phyloP scores from a whole-genome alignment of 1,284 basidiomycete species.

The Trichosporon sp. region DNA sequence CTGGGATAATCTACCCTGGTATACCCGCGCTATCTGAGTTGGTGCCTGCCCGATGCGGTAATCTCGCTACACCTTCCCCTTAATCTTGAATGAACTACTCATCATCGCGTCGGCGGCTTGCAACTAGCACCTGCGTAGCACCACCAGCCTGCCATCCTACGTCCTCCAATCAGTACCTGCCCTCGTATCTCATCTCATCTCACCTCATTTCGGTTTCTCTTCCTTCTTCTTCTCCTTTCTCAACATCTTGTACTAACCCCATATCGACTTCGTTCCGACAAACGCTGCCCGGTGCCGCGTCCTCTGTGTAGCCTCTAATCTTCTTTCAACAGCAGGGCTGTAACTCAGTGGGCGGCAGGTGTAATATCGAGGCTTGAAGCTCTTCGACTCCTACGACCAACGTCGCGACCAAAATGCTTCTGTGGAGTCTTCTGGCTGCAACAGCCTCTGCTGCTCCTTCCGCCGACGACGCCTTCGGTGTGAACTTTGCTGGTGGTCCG shows the following conservation, averaged over 20 bases:
- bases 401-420: not conserved
- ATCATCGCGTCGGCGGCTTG: not conserved
- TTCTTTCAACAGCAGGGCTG: not conserved
- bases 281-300: not conserved
- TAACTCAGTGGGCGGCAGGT: not conserved
- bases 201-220: not conserved
- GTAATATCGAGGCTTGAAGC: not conserved
- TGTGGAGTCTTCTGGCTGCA: not conserved
- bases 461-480: not conserved
- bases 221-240: not conserved
- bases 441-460: not conserved
- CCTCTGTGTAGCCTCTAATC: not conserved
- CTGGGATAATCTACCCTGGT: not conserved
- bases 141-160: not conserved
- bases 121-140: not conserved
- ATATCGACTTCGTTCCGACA: not conserved
- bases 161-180: not conserved
- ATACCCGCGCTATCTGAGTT: not conserved
- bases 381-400: not conserved
- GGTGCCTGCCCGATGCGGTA: not conserved
- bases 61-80: not conserved
- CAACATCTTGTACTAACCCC: not conserved
- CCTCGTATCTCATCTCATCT: not conserved
- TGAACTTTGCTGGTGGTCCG: not conserved
- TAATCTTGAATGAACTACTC: conserved; percentile 1